Evolutionary conservation across 2,329 filamentous ascomycete genomes (phyloP).

Genomic region (Colletotrichum filicis): DNA sequence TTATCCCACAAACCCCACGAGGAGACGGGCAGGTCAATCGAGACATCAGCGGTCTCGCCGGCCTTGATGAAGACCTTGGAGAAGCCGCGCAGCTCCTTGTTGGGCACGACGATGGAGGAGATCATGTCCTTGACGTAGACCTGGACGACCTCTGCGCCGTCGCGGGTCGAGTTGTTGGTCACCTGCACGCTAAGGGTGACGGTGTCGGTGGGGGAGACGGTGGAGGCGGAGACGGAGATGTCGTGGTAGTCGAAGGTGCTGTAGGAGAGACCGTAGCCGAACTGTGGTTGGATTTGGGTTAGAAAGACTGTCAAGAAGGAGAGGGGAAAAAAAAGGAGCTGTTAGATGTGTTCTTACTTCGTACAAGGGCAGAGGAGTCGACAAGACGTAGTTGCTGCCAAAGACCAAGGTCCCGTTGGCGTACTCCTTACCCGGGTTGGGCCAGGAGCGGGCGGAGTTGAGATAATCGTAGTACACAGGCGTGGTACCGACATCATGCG

Average conservation of each 20-base stretch:
- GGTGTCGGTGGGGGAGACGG: slow-evolving; percentile 59
- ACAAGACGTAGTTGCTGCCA: slow-evolving; percentile 73
- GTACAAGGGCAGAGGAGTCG: slow-evolving; percentile 69
- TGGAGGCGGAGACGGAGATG: slow-evolving; percentile 60
- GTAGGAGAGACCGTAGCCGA: slow-evolving; percentile 76
- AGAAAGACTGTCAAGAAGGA: not conserved
- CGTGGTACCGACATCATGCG: slow-evolving; percentile 72
- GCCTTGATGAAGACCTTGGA: slow-evolving; percentile 71
- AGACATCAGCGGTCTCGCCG: slow-evolving; percentile 65
- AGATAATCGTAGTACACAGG: slow-evolving; percentile 80
- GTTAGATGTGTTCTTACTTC: slow-evolving; percentile 38
- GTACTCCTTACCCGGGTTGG: slow-evolving; percentile 63
- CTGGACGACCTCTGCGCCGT: slow-evolving; percentile 76
- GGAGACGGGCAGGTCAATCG: slow-evolving; percentile 65
- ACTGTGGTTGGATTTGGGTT: slow-evolving; percentile 46
- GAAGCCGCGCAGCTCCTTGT: slow-evolving; percentile 74
- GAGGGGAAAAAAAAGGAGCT: too few species aligned
- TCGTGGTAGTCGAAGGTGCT: slow-evolving; percentile 70
- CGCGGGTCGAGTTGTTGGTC: slow-evolving; percentile 66
- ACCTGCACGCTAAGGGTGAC: slow-evolving; percentile 70
- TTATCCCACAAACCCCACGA: slow-evolving; percentile 67
- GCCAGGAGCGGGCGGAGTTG: slow-evolving; percentile 69
- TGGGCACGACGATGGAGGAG: slow-evolving; percentile 71
- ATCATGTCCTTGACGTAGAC: slow-evolving; percentile 73
- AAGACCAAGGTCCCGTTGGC: slow-evolving; percentile 71